Evolutionary conservation across 83 land plant species (phyloP), one percentile per base, ranked within the genome.

Genomic region (Picea abies): DNA sequence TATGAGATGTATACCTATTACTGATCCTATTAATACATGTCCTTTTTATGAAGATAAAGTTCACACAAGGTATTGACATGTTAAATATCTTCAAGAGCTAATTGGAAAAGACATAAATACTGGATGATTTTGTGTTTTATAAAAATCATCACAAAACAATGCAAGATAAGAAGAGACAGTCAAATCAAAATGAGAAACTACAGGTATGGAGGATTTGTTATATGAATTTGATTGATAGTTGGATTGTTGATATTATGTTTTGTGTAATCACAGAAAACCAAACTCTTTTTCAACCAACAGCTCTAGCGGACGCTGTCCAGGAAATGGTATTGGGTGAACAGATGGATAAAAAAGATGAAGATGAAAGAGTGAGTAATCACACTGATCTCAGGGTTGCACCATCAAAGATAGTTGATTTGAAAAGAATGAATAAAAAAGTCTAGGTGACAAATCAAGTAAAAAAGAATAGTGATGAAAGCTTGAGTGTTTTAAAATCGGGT

Each of bases 31-130:
- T 58, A 14, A 14, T 3, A 49, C 4, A 20, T 9, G 17, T 3
- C 20, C 20, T 41, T 52, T 84, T 15, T 10, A 29, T 79, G 80
- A 85, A 90, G 92, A 90, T 90, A 76, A 84, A 84, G 81, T 60
- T 89, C 63, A 71, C 78, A 60, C 90, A 89, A 66, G 93, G 93
- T 11, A 81, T 86, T 73, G 93, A 91, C 77, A 89, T 91, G 87
- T 84, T 91, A 25, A 85, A 82, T 17, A 88, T 91, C 35, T 88
- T 91, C 63, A 91, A 91, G 80, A 91, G 78, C 70, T 91, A 86
- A 64, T 81, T 84, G 67, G 76, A 84, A 20, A 87, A 85, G 83
- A 75, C 86, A 44, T 88, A 89, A 0, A 88, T 91, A 44, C 76
- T 91, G 10, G 93, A 91, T 83, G 93, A 89, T 61, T 91, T 91